Conservation (phyloP, 192 early-diverging fungal genomes). For the Umbelopsis sp. region DNA sequence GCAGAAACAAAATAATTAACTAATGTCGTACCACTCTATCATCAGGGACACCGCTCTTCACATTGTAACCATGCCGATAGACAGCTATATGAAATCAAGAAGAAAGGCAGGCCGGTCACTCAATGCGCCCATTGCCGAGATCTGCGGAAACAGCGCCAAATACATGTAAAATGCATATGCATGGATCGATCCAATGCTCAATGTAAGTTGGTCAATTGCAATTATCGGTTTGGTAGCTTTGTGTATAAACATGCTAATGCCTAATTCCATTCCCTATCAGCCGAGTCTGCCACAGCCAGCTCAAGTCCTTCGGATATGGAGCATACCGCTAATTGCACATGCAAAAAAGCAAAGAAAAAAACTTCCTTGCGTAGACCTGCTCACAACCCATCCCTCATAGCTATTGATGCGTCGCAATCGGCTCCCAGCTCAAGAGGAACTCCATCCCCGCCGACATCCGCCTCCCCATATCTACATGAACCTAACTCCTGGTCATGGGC, state of each 20-base stretch:
- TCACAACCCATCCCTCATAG: background rate
- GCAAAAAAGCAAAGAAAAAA: slow-evolving; percentile 10
- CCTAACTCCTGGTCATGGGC: slow-evolving; percentile 9
- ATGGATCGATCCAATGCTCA: slow-evolving; percentile 15
- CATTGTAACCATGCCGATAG: slow-evolving; percentile 49
- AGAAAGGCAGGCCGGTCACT: slow-evolving; percentile 71
- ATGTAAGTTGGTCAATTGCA: background rate
- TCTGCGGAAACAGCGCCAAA: slow-evolving; percentile 64
- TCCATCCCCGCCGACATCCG: slow-evolving; percentile 3
- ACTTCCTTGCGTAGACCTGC: background rate
- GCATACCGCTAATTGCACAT: slow-evolving; percentile 18
- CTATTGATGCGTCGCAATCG: background rate
- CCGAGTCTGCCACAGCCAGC: slow-evolving; percentile 1
- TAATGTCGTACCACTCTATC: slow-evolving; percentile 2
- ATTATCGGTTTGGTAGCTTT: background rate
- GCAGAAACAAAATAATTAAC: background rate
- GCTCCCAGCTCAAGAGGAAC: background rate
- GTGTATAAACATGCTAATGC: background rate
- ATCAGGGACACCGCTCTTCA: slow-evolving; percentile 40
- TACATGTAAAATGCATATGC: slow-evolving; percentile 68
- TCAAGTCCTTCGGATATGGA: background rate
- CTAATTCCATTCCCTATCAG: slow-evolving; percentile 10
- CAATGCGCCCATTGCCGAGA: slow-evolving; percentile 70
- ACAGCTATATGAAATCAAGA: slow-evolving; percentile 60
- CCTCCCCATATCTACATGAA: slow-evolving; percentile 3